Evolutionary conservation across 495 filamentous ascomycete species (phyloP).

Genomic region (Patellaria atrata): DNA sequence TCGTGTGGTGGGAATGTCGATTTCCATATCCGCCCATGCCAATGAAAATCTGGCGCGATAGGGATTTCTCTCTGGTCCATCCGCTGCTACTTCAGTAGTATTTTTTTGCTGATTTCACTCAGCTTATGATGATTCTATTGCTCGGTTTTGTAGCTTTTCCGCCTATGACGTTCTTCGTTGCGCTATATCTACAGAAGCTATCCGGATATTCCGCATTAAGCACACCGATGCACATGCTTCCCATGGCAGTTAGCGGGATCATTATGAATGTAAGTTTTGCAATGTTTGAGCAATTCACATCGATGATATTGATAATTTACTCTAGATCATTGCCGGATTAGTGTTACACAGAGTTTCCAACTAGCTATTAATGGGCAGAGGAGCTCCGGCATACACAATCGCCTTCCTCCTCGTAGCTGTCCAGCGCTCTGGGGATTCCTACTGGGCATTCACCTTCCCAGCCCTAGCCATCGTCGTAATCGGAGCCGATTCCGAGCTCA

Average conservation of each 20-base stretch:
- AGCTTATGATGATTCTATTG: constrained; percentile 21
- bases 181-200: constrained; percentile 38
- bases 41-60: constrained; percentile 30
- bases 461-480: constrained; percentile 23
- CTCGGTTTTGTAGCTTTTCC: constrained; percentile 26
- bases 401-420: constrained; percentile 25
- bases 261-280: constrained; percentile 19
- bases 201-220: constrained; percentile 20
- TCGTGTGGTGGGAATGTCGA: constrained; percentile 27
- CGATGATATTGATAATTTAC: background rate
- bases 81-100: background rate
- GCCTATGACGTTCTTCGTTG: constrained; percentile 35
- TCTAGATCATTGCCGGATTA: constrained; percentile 24
- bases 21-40: constrained; percentile 29
- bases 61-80: constrained; percentile 25
- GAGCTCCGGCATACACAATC: constrained; percentile 18
- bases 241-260: constrained; percentile 25
- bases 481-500: constrained; percentile 38
- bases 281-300: background rate
- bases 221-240: constrained; percentile 26
- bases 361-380: constrained; percentile 28
- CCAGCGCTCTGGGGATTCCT: constrained; percentile 20
- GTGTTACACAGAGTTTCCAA: constrained; percentile 27
- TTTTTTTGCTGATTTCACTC: background rate
- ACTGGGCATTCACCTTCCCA: constrained; percentile 30